phyloP scores from a whole-genome alignment of 345 rosid genomes.

The Gossypium stocksii region DNA sequence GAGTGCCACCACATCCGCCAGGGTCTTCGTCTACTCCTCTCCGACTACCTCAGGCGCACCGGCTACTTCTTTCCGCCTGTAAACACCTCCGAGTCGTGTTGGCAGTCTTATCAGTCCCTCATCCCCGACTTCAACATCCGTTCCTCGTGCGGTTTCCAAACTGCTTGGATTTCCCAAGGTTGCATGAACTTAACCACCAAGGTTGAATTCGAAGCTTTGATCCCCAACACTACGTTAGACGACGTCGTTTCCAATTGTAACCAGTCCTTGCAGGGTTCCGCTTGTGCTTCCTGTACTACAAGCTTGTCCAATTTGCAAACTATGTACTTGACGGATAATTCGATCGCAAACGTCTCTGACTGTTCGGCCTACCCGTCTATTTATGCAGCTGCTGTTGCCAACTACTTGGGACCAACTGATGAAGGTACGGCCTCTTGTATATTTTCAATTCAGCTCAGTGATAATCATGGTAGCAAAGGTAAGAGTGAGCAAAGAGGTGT shows the following conservation, averaged over 20 bases:
- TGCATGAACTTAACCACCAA: slow-evolving; percentile 70
- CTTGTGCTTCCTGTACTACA: slow-evolving; percentile 66
- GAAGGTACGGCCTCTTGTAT: slow-evolving; percentile 57
- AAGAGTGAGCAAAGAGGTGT: slow-evolving; percentile 23
- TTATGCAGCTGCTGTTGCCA: slow-evolving; percentile 68
- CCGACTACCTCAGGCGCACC: slow-evolving; percentile 53
- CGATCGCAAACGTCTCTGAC: slow-evolving; percentile 59
- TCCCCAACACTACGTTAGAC: slow-evolving; percentile 30
- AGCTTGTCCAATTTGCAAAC: slow-evolving; percentile 49
- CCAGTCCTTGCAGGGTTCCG: slow-evolving; percentile 59
- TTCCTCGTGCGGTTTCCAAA: slow-evolving; percentile 57
- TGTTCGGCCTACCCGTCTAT: slow-evolving; percentile 56
- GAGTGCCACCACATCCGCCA: slow-evolving; percentile 56
- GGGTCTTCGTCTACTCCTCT: slow-evolving; percentile 70
- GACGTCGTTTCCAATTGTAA: slow-evolving; percentile 46
- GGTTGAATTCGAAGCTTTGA: slow-evolving; percentile 42
- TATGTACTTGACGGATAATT: slow-evolving; percentile 35
- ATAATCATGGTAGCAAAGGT: slow-evolving; percentile 14
- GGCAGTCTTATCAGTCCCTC: slow-evolving; percentile 47
- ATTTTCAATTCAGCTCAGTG: slow-evolving; percentile 41
- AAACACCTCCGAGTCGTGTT: slow-evolving; percentile 60
- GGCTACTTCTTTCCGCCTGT: slow-evolving; percentile 56
- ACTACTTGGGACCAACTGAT: slow-evolving; percentile 62
- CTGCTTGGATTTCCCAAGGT: slow-evolving; percentile 71
- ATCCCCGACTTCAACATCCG: slow-evolving; percentile 52